Evolutionary conservation across 2,329 filamentous ascomycete genomes (phyloP).

Genomic region (Nigrospora osmanthi): DNA sequence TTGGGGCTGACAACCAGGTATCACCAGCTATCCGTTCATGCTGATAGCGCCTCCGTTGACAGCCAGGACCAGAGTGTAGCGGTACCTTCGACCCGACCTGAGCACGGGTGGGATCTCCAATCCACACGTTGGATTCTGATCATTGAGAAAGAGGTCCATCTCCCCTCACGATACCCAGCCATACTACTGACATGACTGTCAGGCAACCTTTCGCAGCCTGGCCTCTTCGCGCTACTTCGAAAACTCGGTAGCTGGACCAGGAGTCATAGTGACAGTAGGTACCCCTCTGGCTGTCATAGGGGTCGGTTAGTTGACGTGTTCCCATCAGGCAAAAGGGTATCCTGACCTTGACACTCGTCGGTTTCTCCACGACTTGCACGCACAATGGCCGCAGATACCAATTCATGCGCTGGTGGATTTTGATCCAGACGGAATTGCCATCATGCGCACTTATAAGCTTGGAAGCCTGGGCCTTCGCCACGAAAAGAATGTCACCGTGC

Average conservation of each 20-base stretch:
- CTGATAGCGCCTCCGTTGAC: too few relatives aligned
- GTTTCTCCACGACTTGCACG: slow-evolving; percentile 50
- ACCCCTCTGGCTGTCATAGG: not conserved
- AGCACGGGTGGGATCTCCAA: slow-evolving; percentile 37
- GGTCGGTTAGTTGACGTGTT: slow-evolving; percentile 2
- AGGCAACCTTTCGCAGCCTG: slow-evolving; percentile 71
- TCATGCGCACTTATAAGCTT: slow-evolving; percentile 65
- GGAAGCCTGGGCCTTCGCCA: slow-evolving; percentile 58
- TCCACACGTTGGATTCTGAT: slow-evolving; percentile 58
- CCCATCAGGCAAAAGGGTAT: slow-evolving; percentile 66
- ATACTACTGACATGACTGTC: slow-evolving; percentile 6
- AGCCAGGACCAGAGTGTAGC: too few relatives aligned
- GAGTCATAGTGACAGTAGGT: slow-evolving; percentile 60
- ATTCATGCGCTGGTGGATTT: slow-evolving; percentile 64
- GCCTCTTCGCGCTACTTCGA: slow-evolving; percentile 48
- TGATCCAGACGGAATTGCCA: slow-evolving; percentile 69
- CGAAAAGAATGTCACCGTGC: slow-evolving; percentile 43
- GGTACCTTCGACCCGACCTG: too few relatives aligned
- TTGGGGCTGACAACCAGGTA: slow-evolving; percentile 21
- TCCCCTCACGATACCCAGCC: too few relatives aligned
- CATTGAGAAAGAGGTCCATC: slow-evolving; percentile 67
- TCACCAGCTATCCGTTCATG: not conserved
- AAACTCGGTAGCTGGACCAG: slow-evolving; percentile 38
- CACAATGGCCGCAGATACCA: slow-evolving; percentile 38
- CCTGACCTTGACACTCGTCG: slow-evolving; percentile 65